Base-by-base conservation (phyloP, 345 rosid species). In the Lumnitzera littorea region DNA sequence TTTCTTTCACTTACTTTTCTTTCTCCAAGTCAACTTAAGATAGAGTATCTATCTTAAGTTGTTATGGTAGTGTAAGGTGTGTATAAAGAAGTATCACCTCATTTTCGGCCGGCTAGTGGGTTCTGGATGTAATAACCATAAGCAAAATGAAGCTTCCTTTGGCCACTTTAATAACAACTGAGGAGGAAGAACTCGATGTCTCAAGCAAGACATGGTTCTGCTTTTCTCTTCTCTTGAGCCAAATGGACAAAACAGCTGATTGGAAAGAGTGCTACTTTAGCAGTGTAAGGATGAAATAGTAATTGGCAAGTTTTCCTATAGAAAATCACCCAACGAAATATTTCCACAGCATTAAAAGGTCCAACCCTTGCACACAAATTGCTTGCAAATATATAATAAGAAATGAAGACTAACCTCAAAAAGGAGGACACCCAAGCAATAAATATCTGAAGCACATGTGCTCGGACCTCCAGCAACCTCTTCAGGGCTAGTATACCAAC, bases 181-280 rank as follows among this genome's bases (percentile, higher is more conserved):
- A 63, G 96, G 87, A 50, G 97, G 97, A 82, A 94, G 99, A 68
- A 94, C 85, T 11, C 99, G 91, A 75, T 94, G 96, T 75, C 95
- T 81, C 77, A 94, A 70, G 70, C 96, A 86, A 56, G 91, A 83
- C 99, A 94, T 90, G 36, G 91, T 94, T 75, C 76, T 73, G 58
- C 84, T 74, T 77, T 68, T 68, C 62, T 80, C 84, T 65, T 76
- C 84, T 48, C 81, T 68, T 50, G 81, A 80, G 62, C 70, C 63
- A 65, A 71, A 71, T 25, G 80, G 78, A 69, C 77, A 76, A 66
- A 80, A 80, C 70, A 80, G 59, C 84, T 80, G 78, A 68, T 58
- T 68, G 61, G 62, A 62, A 64, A 60, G 48, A 62, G 62, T 68
- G 65, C 59, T 60, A 60, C 50, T 55, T 67, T 27, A 75, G 72